A percentile compares a stretch with the other conserved stretches of the same genome.
Evolutionary conservation across 257 asterid genomes (phyloP).

Genomic region (Misopates orontium): DNA sequence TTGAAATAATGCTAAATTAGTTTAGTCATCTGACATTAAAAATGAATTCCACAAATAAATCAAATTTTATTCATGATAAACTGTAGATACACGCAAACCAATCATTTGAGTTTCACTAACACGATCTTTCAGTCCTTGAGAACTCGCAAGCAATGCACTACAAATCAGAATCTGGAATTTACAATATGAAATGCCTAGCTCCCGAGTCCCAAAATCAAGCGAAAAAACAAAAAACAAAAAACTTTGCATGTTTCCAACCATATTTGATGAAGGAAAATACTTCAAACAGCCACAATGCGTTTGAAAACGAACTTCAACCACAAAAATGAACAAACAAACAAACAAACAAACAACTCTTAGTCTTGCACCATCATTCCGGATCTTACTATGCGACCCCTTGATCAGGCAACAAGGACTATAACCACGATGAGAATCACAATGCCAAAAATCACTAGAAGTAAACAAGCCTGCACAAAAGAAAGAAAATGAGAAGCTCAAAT

Average conservation of each 20-base stretch:
- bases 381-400: conserved; percentile 6
- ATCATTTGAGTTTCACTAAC: conserved; percentile 2
- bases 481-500: background rate
- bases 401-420: conserved; percentile 64
- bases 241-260: conserved; percentile 19
- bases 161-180: conserved; percentile 25
- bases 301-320: conserved; percentile 20
- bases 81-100: background rate
- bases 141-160: conserved; percentile 16
- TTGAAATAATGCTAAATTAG: too few species aligned
- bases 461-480: conserved; percentile 61
- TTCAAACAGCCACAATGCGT: conserved; percentile 23
- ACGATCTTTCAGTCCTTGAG: conserved; percentile 4
- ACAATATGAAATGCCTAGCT: conserved; percentile 29
- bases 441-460: conserved; percentile 82
- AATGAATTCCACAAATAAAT: background rate
- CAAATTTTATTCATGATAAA: background rate
- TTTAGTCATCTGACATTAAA: background rate
- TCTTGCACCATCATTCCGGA: conserved; percentile 22
- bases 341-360: conserved; percentile 17
- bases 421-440: conserved; percentile 75
- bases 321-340: conserved; percentile 18
- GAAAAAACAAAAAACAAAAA: conserved; percentile 1
- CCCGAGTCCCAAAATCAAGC: conserved; percentile 17
- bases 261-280: conserved; percentile 29